phyloP scores from a whole-genome alignment of 352 stramenopile species.

The Bremia lactucae region DNA sequence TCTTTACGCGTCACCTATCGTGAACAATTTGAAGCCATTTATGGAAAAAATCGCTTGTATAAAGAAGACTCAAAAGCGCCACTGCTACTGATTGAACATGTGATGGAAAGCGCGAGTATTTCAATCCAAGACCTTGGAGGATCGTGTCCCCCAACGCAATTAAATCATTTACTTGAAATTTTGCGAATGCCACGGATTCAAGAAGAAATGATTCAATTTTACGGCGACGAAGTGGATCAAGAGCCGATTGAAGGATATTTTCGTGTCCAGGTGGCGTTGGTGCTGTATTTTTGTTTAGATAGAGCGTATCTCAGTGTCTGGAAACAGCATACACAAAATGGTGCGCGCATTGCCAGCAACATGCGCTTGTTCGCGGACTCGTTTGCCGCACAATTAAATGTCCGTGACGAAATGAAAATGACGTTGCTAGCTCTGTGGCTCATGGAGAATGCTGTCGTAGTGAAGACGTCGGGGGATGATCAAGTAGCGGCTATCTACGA shows the following conservation, averaged over 20 bases:
- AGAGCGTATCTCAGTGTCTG: constrained; percentile 48
- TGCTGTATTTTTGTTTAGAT: constrained; percentile 77
- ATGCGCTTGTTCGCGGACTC: constrained; percentile 58
- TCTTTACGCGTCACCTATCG: constrained; percentile 40
- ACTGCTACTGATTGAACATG: constrained; percentile 60
- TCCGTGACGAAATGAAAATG: constrained; percentile 76
- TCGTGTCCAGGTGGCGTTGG: constrained; percentile 52
- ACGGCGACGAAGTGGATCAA: constrained; percentile 48
- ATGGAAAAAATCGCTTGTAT: constrained; percentile 38
- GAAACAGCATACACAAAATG: constrained; percentile 37
- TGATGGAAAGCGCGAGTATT: constrained; percentile 59
- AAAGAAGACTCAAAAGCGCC: constrained; percentile 36
- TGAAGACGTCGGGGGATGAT: constrained; percentile 51
- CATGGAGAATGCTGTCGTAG: constrained; percentile 65
- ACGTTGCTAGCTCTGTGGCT: constrained; percentile 71
- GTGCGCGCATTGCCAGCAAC: constrained; percentile 42
- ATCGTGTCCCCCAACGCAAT: constrained; percentile 32
- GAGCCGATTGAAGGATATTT: constrained; percentile 73
- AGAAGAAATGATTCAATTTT: constrained; percentile 48
- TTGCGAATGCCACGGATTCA: constrained; percentile 34
- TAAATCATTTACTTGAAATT: constrained; percentile 46
- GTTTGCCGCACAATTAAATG: constrained; percentile 54
- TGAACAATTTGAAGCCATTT: constrained; percentile 60
- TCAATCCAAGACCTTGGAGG: constrained; percentile 28
- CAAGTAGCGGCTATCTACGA: constrained; percentile 58